Conservation (phyloP, 2,329 filamentous ascomycete genomes). For the Stylonectria norvegica region DNA sequence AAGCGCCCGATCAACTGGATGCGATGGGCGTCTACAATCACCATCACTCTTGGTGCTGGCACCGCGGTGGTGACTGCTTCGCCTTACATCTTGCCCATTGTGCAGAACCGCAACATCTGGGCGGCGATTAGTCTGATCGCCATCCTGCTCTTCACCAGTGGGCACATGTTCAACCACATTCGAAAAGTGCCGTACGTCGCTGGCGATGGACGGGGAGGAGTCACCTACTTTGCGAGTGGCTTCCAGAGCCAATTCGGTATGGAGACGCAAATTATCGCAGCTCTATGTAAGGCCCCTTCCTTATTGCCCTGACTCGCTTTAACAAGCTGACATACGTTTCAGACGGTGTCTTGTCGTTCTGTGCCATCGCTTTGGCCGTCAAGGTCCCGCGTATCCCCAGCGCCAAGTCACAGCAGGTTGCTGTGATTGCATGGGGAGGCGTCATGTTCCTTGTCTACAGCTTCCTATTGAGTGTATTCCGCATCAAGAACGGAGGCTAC, state of each 20-base stretch:
- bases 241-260: conserved; percentile 93
- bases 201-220: conserved; percentile 77
- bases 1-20: conserved; percentile 84
- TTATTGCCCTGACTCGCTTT: background rate
- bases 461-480: conserved; percentile 90
- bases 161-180: conserved; percentile 99
- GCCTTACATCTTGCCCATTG: conserved; percentile 74
- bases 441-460: conserved; percentile 84
- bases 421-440: conserved; percentile 74
- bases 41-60: conserved; percentile 64
- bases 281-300: conserved; percentile 70
- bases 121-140: conserved; percentile 82
- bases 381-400: conserved; percentile 89
- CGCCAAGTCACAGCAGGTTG: conserved; percentile 71
- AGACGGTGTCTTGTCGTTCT: conserved; percentile 76
- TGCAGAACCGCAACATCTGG: conserved; percentile 93
- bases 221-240: conserved; percentile 85
- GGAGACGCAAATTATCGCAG: conserved; percentile 92
- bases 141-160: conserved; percentile 89
- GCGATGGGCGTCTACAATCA: conserved; percentile 65
- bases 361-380: conserved; percentile 82
- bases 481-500: conserved; percentile 91
- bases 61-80: conserved; percentile 69
- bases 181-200: conserved; percentile 90
- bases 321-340: conserved; percentile 33